Evolutionary conservation across 768 basidiomycete genomes (phyloP).

Genomic region (Boletus sp.): DNA sequence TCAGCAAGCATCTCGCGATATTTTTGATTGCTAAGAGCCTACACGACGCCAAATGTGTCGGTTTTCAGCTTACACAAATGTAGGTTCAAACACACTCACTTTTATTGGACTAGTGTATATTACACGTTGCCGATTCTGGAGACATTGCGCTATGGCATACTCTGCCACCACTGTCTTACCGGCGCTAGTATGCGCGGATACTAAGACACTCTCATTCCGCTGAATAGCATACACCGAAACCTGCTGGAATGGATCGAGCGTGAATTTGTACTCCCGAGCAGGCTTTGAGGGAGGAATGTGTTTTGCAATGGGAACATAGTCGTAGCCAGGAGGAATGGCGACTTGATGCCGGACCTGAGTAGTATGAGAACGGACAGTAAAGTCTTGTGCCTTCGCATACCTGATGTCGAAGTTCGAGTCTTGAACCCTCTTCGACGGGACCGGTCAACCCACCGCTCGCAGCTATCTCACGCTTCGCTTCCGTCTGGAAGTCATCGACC

Average conservation of each 20-base stretch:
- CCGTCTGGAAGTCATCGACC: conserved; percentile 92
- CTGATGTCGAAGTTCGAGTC: conserved; percentile 80
- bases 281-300: conserved; percentile 92
- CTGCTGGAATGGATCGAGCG: conserved; percentile 94
- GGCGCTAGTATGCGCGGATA: conserved; percentile 97
- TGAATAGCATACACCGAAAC: conserved; percentile 95
- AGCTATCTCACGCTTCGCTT: conserved; percentile 88
- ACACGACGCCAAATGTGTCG: conserved; percentile 21
- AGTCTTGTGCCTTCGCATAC: conserved; percentile 24
- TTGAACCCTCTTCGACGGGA: conserved; percentile 59
- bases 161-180: conserved; percentile 99
- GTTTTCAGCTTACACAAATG: conserved; percentile 11
- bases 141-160: conserved; percentile 96
- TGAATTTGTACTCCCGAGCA: conserved; percentile 91
- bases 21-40: conserved; percentile 99
- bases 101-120: conserved; percentile 99
- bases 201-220: conserved; percentile 94
- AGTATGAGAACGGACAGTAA: conserved; percentile 1
- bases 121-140: conserved; percentile 91
- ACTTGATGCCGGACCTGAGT: conserved; percentile 91
- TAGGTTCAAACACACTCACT: conserved; percentile 48
- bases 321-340: conserved; percentile 88
- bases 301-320: conserved; percentile 84
- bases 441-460: conserved; percentile 86
- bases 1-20: conserved; percentile 96